A percentile compares a stretch with the other conserved stretches of the same genome.
phyloP scores from a whole-genome alignment of 345 rosid species.

The Salix viminalis region DNA sequence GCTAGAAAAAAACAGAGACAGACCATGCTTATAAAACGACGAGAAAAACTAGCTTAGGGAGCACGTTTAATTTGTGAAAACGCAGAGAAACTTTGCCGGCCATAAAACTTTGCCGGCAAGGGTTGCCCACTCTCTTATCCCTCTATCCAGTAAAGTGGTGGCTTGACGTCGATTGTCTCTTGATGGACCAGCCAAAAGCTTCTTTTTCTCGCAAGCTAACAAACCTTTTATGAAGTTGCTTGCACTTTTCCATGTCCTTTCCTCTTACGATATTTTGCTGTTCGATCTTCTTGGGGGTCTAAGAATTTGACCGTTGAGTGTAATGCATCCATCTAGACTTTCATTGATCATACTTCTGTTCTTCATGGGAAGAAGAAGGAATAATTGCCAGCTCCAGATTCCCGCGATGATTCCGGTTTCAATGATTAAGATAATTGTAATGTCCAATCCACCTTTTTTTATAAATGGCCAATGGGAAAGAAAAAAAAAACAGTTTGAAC shows the following conservation, averaged over 20 bases:
- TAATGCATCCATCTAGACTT: not conserved
- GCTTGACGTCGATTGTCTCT: not conserved
- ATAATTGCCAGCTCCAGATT: not conserved
- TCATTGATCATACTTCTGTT: not conserved
- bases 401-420: not conserved
- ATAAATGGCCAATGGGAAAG: no score
- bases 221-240: not conserved
- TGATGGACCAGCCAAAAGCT: conserved; percentile 7
- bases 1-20: not conserved
- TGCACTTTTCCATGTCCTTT: not conserved
- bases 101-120: conserved; percentile 29
- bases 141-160: not conserved
- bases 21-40: not conserved
- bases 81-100: conserved; percentile 29
- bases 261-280: not conserved
- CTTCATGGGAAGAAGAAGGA: not conserved
- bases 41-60: conserved; percentile 30
- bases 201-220: not conserved
- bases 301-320: not conserved
- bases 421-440: not conserved
- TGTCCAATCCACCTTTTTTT: no score
- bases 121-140: not conserved
- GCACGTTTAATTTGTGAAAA: conserved; percentile 45
- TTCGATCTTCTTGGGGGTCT: not conserved
- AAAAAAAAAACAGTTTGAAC: not conserved